Conservation (phyloP, 257 asterid genomes). For the Gentiana straminea region DNA sequence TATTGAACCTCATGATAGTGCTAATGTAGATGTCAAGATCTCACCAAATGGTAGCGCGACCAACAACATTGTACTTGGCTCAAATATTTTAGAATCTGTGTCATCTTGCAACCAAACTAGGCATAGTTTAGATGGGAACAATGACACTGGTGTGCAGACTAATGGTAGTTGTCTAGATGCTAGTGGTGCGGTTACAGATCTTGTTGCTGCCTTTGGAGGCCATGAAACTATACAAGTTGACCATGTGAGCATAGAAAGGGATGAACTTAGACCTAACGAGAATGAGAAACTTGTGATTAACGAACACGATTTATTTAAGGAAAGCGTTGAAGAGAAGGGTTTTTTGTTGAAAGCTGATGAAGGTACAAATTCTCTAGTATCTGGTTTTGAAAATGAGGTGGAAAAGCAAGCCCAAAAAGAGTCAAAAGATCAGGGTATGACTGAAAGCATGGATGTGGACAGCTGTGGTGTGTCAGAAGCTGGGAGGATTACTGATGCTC, state of each 20-base stretch:
- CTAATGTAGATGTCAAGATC: constrained; percentile 21
- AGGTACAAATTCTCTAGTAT: constrained; percentile 24
- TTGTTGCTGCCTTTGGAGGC: constrained; percentile 18
- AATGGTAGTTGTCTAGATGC: constrained; percentile 22
- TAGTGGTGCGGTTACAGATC: constrained; percentile 24
- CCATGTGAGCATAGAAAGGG: constrained; percentile 24
- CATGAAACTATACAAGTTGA: constrained; percentile 24
- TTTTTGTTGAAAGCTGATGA: constrained; percentile 20
- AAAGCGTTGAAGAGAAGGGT: constrained; percentile 32
- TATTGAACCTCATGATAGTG: constrained; percentile 31
- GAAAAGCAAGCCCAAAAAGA: constrained; percentile 22
- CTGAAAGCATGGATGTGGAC: constrained; percentile 27
- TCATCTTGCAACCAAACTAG: constrained; percentile 43
- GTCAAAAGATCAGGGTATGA: constrained; percentile 21
- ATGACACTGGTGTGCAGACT: constrained; percentile 29
- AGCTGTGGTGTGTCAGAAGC: constrained; percentile 29
- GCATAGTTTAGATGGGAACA: constrained; percentile 30
- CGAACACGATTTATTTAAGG: constrained; percentile 27
- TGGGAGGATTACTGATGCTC: constrained; percentile 20
- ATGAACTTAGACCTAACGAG: constrained; percentile 16
- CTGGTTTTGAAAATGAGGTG: constrained; percentile 26
- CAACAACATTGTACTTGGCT: constrained; percentile 18
- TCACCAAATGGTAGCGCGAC: constrained; percentile 25
- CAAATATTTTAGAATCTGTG: constrained; percentile 46
- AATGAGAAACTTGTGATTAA: constrained; percentile 21